A percentile compares a stretch with the other conserved stretches of the same genome.
These are phyloP conservation scores for Tolypocladium tundrense DNA, from an alignment of 2,329 filamentous ascomycete species.

Conservation along the genomic window DNA sequence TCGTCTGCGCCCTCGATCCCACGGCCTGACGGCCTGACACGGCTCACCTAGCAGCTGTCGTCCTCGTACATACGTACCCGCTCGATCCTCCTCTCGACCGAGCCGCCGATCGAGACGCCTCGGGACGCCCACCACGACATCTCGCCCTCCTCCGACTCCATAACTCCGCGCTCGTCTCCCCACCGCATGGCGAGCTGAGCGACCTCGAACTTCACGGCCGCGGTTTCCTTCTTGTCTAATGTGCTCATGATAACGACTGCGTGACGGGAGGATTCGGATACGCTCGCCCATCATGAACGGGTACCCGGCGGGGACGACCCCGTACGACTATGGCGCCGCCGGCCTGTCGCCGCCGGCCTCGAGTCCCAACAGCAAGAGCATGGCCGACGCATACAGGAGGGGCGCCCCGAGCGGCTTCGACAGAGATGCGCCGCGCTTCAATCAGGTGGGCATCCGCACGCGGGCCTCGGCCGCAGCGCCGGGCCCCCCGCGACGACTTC, in stretches of 20 bases:
- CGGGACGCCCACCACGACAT: no score
- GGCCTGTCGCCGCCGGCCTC: slow-evolving; percentile 21
- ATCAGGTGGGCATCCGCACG: slow-evolving; percentile 38
- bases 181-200: slow-evolving; percentile 4
- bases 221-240: slow-evolving; percentile 7
- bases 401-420: slow-evolving; percentile 22
- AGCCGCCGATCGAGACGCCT: not conserved
- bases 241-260: slow-evolving; percentile 12
- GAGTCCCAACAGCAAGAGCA: slow-evolving; percentile 33
- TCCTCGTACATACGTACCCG: not conserved
- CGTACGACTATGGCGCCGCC: slow-evolving; percentile 23
- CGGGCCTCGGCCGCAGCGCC: not conserved
- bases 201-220: slow-evolving; percentile 1
- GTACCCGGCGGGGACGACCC: slow-evolving; percentile 22
- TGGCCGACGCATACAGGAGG: slow-evolving; percentile 49
- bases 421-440: slow-evolving; percentile 39
- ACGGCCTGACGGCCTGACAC: not conserved
- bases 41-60: not conserved
- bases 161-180: not conserved
- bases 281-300: slow-evolving; percentile 25
- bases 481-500: not conserved
- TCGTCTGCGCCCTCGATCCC: not conserved
- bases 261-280: slow-evolving; percentile 3
- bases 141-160: no score
- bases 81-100: not conserved